Conservation (phyloP, 305 asterid genomes). For the Fraxinus albicans region DNA sequence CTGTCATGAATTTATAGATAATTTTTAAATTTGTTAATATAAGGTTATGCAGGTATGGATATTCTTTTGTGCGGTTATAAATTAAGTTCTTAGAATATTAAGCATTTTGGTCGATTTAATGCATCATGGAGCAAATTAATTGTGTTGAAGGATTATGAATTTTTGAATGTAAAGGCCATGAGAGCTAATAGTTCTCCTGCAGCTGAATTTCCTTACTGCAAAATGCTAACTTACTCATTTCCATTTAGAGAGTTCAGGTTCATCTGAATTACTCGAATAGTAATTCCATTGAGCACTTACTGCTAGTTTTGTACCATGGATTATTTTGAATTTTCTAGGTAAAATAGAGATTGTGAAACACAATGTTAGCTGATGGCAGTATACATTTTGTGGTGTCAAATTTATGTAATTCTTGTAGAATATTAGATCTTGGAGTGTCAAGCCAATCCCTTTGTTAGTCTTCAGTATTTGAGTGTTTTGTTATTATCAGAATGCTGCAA, state of each 20-base stretch:
- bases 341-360: background rate
- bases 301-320: background rate
- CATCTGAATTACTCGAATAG: background rate
- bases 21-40: background rate
- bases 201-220: background rate
- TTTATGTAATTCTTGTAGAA: background rate
- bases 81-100: conserved; percentile 7
- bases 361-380: background rate
- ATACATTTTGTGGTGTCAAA: background rate
- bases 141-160: background rate
- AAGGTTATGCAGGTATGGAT: background rate
- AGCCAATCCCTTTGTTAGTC: background rate
- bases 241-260: background rate
- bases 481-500: background rate
- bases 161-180: background rate
- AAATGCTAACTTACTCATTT: background rate
- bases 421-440: background rate
- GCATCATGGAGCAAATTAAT: background rate
- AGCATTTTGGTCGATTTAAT: background rate
- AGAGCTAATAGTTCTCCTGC: background rate
- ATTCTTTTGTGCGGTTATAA: background rate
- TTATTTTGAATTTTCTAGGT: background rate
- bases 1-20: background rate
- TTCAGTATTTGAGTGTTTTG: background rate
- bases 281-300: background rate